Base-by-base conservation (phyloP, 192 early-diverging fungal species). In the Glomus cerebriforme region DNA sequence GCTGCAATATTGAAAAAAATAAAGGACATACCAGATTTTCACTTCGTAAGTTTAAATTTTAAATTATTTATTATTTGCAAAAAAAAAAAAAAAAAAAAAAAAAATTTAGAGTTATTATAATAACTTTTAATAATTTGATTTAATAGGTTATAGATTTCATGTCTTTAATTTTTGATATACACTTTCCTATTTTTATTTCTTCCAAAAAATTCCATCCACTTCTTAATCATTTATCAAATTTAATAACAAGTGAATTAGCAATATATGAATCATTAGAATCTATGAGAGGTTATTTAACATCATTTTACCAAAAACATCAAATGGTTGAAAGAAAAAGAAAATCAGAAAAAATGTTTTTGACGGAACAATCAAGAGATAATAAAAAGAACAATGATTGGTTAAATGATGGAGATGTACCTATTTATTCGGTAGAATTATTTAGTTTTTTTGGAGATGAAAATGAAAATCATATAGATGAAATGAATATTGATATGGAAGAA, bases 401-500 rank as follows among this genome's bases (percentile, higher is more conserved):
- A 37, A 68, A 39, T n/a, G 66, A 68, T 35, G 66, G 32, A 0
- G 66, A 68, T 37, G 7, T 68, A 39, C 66, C 66, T 7, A 35
- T 24, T 39, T 68, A 68, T 37, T 39, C 66, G 2, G 32, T 68
- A 37, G 66, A 68, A 68, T 68, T 68, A 39, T 68, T 68, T 68
- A 68, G 32, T 24, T 68, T 68, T 68, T 37, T n/a, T 24, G 66
- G 19, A 2, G 66, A 68, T 8, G 9, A 68, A 34, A 29, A 31
- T 15, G 29, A 64, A 10, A 68, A 67, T 68, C 35, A 19, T 34
- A 19, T 13, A 67, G 65, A 67, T 34, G 65, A 67, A n/a, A 22
- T 24, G 15, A 26, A 63, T 13, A 27, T 29, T 27, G 27, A 63
- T 63, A 19, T 27, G 27, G 29, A 64, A 15, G 62, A 64, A 43